Base-by-base conservation (phyloP, 129 eudicot species). In the Solidago caesia region DNA sequence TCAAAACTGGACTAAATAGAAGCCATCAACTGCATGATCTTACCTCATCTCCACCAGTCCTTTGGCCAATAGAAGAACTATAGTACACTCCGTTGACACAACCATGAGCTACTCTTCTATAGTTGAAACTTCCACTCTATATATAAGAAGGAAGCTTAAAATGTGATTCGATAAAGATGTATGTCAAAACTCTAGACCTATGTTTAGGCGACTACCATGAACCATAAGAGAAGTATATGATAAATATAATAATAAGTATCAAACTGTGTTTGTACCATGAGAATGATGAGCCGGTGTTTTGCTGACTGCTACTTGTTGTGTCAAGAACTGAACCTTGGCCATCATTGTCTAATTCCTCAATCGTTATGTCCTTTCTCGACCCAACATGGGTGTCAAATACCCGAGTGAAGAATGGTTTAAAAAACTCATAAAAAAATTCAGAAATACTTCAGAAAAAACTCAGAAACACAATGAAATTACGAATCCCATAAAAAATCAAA, bases 11-110 rank as follows among this genome's bases (percentile, higher is more conserved):
- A n/a, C n/a, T n/a, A n/a, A n/a, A n/a, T n/a, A n/a, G n/a, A n/a
- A n/a, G n/a, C n/a, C 33, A 7, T n/a, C 63, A 53, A 58, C 8
- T 4, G 74, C 8, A 21, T 4, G 2, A 65, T 76, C 87, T 72
- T 76, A 89, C 91, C 81, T 89, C 91, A 53, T 89, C 84, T 12
- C 81, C 70, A 51, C 95, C 95, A 16, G 66, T 81, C 80, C 80
- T 84, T 71, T 72, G 86, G 71, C 87, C 86, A 6, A 84, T 72
- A 12, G 95, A 89, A 44, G 87, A 76, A 46, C 85, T 72, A 52
- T 89, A 89, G 75, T 84, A 84, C 73, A 71, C 46, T 80, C 95
- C 95, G 79, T 86, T 57, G 2, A 77, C 74, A 66, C 95, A 89
- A 55, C 95, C 95, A 77, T 83, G 85, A 3, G 91, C 76, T 11